phyloP scores from a whole-genome alignment of 2,329 filamentous ascomycete species.

The Talaromyces sp. region DNA sequence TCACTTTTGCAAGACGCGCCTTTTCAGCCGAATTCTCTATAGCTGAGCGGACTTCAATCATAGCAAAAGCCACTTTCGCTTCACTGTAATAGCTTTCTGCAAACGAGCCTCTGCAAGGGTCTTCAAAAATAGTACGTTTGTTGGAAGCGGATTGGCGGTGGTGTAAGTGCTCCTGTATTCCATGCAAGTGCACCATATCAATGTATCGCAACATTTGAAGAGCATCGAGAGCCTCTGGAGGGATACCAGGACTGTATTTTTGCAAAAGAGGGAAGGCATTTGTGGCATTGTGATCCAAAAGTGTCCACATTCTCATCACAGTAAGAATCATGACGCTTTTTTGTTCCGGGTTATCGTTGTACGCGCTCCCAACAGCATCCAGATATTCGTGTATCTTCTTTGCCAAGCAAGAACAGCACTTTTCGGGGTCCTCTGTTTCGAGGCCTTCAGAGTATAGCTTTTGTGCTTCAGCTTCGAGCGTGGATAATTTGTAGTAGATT shows the following conservation, averaged over 20 bases:
- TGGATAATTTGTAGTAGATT: background rate
- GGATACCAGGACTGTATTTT: slow-evolving; percentile 51
- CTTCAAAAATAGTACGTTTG: slow-evolving; percentile 45
- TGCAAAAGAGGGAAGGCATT: slow-evolving; percentile 43
- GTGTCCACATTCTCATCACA: slow-evolving; percentile 55
- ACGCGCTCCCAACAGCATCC: slow-evolving; percentile 28
- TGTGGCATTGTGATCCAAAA: slow-evolving; percentile 48
- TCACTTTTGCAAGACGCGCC: background rate
- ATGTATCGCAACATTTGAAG: slow-evolving; percentile 46
- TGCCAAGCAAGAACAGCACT: slow-evolving; percentile 27
- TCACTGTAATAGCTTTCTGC: slow-evolving; percentile 44
- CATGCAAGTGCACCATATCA: slow-evolving; percentile 50
- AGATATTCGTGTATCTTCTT: slow-evolving; percentile 34
- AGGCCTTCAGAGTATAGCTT: background rate
- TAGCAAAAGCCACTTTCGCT: background rate
- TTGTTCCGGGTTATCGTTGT: slow-evolving; percentile 44
- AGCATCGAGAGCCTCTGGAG: slow-evolving; percentile 47
- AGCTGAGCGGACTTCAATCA: background rate
- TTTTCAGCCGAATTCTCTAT: background rate
- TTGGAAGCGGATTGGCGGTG: slow-evolving; percentile 26
- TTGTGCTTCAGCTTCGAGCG: background rate
- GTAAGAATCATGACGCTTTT: slow-evolving; percentile 51
- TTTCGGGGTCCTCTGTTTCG: background rate
- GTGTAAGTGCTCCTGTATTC: slow-evolving; percentile 48
- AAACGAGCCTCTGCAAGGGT: slow-evolving; percentile 40